A percentile compares a stretch with the other conserved stretches of the same genome.
These are phyloP conservation scores for Echria macrotheca DNA, from an alignment of 495 filamentous ascomycete species.

Conservation along the genomic window DNA sequence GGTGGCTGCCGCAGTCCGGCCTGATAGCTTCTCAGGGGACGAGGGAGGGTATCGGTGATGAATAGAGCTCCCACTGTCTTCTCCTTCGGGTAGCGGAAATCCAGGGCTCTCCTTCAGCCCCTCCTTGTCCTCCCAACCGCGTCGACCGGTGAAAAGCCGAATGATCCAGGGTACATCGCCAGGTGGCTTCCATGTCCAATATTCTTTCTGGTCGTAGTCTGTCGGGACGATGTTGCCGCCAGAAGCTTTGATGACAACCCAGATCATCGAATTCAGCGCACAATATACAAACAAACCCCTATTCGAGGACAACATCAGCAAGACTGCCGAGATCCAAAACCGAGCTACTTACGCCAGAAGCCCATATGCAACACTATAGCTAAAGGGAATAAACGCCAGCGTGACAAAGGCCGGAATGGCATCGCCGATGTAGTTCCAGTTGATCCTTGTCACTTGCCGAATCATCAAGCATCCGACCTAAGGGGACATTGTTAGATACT, in stretches of 20 bases:
- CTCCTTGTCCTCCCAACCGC: slow-evolving; percentile 12
- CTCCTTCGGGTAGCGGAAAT: slow-evolving; percentile 11
- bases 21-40: slow-evolving; percentile 2
- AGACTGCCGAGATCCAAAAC: not conserved
- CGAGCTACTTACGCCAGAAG: slow-evolving; percentile 56
- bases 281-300: slow-evolving; percentile 69
- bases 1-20: not conserved
- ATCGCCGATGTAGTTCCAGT: slow-evolving; percentile 57
- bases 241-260: slow-evolving; percentile 46
- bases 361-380: slow-evolving; percentile 74
- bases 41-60: not conserved
- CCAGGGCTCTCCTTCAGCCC: slow-evolving; percentile 4
- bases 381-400: slow-evolving; percentile 74
- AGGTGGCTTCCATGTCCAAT: slow-evolving; percentile 60
- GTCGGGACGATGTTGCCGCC: slow-evolving; percentile 59
- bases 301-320: not conserved
- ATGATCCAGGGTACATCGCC: slow-evolving; percentile 31
- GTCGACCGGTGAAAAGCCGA: slow-evolving; percentile 13
- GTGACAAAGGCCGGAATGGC: slow-evolving; percentile 77
- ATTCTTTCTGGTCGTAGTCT: slow-evolving; percentile 68
- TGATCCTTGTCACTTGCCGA: slow-evolving; percentile 48
- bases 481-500: not conserved
- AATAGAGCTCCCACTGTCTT: not conserved
- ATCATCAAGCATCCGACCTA: slow-evolving; percentile 55
- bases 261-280: slow-evolving; percentile 59